Evolutionary conservation across 306 rosid genomes (phyloP).

Genomic region (Inga laurina): DNA sequence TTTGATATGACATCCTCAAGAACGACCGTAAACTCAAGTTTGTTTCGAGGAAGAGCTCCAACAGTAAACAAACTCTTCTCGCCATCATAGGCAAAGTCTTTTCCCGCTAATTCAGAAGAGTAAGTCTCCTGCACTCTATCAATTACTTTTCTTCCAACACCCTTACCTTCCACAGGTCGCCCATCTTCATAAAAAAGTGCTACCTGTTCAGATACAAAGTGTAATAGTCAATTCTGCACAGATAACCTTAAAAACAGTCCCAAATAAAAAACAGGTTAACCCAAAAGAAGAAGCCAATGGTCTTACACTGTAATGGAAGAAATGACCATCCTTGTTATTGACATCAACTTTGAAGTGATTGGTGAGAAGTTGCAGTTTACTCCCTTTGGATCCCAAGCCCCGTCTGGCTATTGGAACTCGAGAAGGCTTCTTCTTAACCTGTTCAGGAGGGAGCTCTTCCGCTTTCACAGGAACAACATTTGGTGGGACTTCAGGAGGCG

Average conservation of each 20-base stretch:
- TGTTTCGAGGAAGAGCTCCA: constrained; percentile 86
- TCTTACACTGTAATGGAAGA: constrained; percentile 90
- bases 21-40: constrained; percentile 78
- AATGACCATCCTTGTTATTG: constrained; percentile 58
- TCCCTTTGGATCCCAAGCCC: constrained; percentile 68
- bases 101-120: constrained; percentile 62
- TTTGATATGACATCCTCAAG: constrained; percentile 65
- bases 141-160: constrained; percentile 80
- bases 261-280: neutral
- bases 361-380: constrained; percentile 55
- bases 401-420: constrained; percentile 72
- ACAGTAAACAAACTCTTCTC: constrained; percentile 88
- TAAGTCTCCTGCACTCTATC: constrained; percentile 84
- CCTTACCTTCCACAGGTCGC: constrained; percentile 83
- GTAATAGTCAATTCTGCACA: neutral
- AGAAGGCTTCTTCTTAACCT: constrained; percentile 59
- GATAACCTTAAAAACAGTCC: neutral
- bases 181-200: constrained; percentile 81
- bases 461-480: constrained; percentile 63
- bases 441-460: constrained; percentile 42
- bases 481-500: constrained; percentile 80
- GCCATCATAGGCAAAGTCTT: constrained; percentile 92
- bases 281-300: neutral
- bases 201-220: constrained; percentile 49
- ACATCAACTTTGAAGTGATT: constrained; percentile 85